Percentiles rank a stretch among this genome's conserved stretches.
These are phyloP conservation scores for Glebionis coronaria DNA, from an alignment of 129 eudicot genomes.

Conservation along the genomic window DNA sequence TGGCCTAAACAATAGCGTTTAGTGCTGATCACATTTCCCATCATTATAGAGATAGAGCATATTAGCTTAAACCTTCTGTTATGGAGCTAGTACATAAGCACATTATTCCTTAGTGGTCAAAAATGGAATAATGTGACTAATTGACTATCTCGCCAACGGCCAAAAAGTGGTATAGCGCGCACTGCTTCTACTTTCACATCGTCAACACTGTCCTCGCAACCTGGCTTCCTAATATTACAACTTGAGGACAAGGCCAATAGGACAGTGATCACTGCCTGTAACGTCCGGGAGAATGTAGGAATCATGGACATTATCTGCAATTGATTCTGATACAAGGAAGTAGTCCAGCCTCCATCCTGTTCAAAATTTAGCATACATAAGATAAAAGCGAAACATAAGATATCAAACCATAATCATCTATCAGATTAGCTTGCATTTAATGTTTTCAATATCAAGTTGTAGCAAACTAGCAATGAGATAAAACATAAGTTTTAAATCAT, in stretches of 20 bases:
- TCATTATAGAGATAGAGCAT: neutral
- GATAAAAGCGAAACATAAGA: neutral
- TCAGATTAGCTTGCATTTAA: neutral
- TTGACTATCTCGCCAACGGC: neutral
- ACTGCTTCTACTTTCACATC: neutral
- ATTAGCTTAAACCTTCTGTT: neutral
- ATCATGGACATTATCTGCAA: conserved; percentile 73
- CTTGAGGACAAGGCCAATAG: conserved; percentile 85
- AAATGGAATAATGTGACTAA: neutral
- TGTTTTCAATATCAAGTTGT: neutral
- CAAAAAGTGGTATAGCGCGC: neutral
- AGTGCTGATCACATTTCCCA: neutral
- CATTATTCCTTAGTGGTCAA: neutral
- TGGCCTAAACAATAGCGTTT: neutral
- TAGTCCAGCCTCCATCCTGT: conserved; percentile 98
- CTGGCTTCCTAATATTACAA: conserved; percentile 26
- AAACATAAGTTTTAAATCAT: neutral
- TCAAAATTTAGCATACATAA: conserved; percentile 12
- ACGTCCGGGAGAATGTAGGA: conserved; percentile 85
- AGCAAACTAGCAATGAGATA: neutral
- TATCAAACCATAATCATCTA: neutral
- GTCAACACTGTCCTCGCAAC: conserved; percentile 19
- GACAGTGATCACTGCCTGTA: conserved; percentile 88
- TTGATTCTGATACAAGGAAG: conserved; percentile 77
- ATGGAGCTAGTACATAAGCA: neutral